Percentiles rank a stretch among this genome's conserved stretches.
phyloP scores from a whole-genome alignment of 75 land plant species.

The Ceratopteris richardii region DNA sequence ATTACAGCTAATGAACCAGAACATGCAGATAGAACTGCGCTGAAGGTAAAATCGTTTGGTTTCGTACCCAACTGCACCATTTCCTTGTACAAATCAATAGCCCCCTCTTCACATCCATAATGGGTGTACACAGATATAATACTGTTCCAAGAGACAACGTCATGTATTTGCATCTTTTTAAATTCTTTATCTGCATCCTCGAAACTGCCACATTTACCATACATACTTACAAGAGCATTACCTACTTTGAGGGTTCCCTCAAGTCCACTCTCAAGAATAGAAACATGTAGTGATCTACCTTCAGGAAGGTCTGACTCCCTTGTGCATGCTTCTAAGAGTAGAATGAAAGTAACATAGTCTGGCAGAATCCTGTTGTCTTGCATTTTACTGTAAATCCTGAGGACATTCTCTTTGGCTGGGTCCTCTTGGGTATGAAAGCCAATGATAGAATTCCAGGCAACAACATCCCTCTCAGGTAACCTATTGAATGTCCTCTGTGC shows the following conservation, averaged over 20 bases:
- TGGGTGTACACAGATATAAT: conserved; percentile 22
- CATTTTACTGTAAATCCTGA: no score
- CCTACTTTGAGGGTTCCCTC: conserved; percentile 6
- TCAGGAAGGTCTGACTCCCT: neutral
- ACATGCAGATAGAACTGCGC: conserved; percentile 14
- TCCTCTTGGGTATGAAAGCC: no score
- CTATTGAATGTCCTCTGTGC: neutral
- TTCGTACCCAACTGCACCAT: conserved; percentile 3
- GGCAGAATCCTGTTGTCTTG: no score
- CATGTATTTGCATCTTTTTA: conserved; percentile 7
- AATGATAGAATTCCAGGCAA: neutral
- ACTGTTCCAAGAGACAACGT: conserved; percentile 22
- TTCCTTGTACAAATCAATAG: conserved; percentile 12
- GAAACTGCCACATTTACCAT: conserved; percentile 20
- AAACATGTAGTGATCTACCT: conserved; percentile 10
- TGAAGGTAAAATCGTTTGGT: conserved; percentile 15
- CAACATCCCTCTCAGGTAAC: neutral
- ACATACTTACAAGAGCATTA: conserved; percentile 14
- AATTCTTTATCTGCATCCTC: conserved; percentile 16
- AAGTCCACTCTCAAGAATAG: conserved; percentile 6
- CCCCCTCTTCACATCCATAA: conserved; percentile 9
- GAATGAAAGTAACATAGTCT: no score
- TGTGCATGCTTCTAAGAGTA: no score
- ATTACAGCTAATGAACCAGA: conserved; percentile 5
- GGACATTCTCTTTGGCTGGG: no score